phyloP scores from a whole-genome alignment of 2,329 filamentous ascomycete species.

The Aspergillus floridensis region DNA sequence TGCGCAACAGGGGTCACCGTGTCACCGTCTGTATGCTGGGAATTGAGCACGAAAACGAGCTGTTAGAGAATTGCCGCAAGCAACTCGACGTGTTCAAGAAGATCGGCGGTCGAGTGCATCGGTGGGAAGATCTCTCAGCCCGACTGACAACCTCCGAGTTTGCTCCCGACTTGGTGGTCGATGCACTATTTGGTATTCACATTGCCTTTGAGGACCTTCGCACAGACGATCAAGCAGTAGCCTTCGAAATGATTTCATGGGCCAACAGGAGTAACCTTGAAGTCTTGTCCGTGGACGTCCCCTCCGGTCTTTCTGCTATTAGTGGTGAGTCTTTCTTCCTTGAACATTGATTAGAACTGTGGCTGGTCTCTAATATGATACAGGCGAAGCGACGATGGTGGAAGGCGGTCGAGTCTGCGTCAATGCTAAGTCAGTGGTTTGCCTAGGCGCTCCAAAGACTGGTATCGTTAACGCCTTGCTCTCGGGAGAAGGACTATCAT shows the following conservation, averaged over 20 bases:
- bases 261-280: constrained; percentile 82
- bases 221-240: constrained; percentile 75
- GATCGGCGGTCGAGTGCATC: constrained; percentile 71
- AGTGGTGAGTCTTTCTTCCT: constrained; percentile 65
- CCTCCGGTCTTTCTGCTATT: constrained; percentile 80
- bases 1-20: constrained; percentile 77
- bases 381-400: constrained; percentile 54
- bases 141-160: constrained; percentile 55
- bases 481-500: constrained; percentile 56
- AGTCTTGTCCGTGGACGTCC: constrained; percentile 84
- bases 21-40: constrained; percentile 82
- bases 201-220: constrained; percentile 85
- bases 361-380: background rate
- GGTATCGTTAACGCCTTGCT: constrained; percentile 77
- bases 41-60: constrained; percentile 75
- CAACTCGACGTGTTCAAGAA: constrained; percentile 82
- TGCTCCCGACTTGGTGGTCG: constrained; percentile 76
- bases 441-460: constrained; percentile 80
- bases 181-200: constrained; percentile 82
- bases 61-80: constrained; percentile 74
- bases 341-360: background rate
- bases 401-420: constrained; percentile 80
- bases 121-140: constrained; percentile 58
- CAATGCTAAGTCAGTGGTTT: constrained; percentile 76
- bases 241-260: constrained; percentile 90